A percentile compares a stretch with the other conserved stretches of the same genome.
phyloP scores from a whole-genome alignment of 2,329 filamentous ascomycete genomes.

The Coleophoma crateriformis region DNA sequence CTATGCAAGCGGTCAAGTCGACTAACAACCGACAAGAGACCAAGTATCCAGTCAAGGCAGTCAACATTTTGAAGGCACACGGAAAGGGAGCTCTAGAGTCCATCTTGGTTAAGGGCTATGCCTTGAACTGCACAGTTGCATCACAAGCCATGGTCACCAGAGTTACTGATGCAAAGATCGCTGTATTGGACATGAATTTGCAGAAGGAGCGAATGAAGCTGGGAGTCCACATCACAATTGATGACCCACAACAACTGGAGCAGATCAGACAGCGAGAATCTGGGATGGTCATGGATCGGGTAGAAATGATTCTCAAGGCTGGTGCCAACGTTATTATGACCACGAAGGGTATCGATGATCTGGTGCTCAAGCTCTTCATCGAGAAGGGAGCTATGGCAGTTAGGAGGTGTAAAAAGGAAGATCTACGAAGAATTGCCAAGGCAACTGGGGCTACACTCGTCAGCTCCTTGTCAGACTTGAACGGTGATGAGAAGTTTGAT shows the following conservation, averaged over 20 bases:
- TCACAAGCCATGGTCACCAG: conserved; percentile 97
- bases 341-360: conserved; percentile 96
- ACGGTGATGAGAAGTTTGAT: conserved; percentile 96
- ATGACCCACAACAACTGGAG: conserved; percentile 94
- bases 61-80: conserved; percentile 97
- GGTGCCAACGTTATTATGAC: conserved; percentile 95
- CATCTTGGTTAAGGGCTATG: conserved; percentile 89
- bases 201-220: conserved; percentile 99
- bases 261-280: conserved; percentile 92
- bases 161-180: conserved; percentile 92
- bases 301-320: conserved; percentile 96
- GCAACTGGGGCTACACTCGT: conserved; percentile 92
- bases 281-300: conserved; percentile 85
- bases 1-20: conserved; percentile 89
- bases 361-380: conserved; percentile 89
- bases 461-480: conserved; percentile 89
- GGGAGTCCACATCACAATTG: conserved; percentile 95
- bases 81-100: conserved; percentile 90
- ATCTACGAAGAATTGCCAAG: conserved; percentile 89
- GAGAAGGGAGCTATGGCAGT: conserved; percentile 96
- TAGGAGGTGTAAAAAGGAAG: conserved; percentile 96
- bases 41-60: conserved; percentile 98
- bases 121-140: conserved; percentile 96
- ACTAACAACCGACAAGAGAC: conserved; percentile 84
- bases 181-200: conserved; percentile 93